Percentiles rank a stretch among this genome's conserved stretches.
These are phyloP conservation scores for Colletotrichum cordylinicola DNA, from an alignment of 2,329 filamentous ascomycete species.

Conservation along the genomic window DNA sequence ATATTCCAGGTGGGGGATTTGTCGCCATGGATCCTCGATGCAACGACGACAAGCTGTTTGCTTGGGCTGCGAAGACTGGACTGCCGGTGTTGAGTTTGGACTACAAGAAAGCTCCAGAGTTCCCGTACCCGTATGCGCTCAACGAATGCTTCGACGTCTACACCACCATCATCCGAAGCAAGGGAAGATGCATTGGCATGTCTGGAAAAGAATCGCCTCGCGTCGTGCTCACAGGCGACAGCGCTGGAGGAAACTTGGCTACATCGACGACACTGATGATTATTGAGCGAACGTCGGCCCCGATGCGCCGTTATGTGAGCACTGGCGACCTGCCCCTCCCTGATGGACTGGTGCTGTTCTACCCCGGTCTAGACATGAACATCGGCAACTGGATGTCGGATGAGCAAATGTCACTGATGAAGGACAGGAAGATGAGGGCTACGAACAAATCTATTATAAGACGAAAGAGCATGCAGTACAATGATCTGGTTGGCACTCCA, in stretches of 20 bases:
- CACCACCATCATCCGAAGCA: constrained; percentile 40
- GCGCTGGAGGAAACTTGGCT: constrained; percentile 54
- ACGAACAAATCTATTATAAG: constrained; percentile 81
- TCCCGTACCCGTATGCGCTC: constrained; percentile 52
- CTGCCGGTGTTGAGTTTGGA: constrained; percentile 91
- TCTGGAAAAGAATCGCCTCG: constrained; percentile 42
- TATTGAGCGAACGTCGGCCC: constrained; percentile 68
- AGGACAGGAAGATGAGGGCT: constrained; percentile 78
- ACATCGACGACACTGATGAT: constrained; percentile 87
- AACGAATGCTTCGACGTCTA: constrained; percentile 58
- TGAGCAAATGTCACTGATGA: constrained; percentile 94
- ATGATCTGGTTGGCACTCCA: constrained; percentile 81
- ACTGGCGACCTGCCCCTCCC: constrained; percentile 72
- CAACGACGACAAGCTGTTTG: constrained; percentile 91
- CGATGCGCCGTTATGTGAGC: constrained; percentile 59
- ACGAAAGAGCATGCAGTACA: constrained; percentile 89
- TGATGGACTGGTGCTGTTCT: constrained; percentile 83
- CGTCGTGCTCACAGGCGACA: constrained; percentile 53
- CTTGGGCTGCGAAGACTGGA: constrained; percentile 89
- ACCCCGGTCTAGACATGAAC: constrained; percentile 93
- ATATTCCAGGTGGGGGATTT: constrained; percentile 93
- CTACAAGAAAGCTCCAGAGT: constrained; percentile 67
- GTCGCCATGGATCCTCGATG: constrained; percentile 96
- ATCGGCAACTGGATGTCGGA: constrained; percentile 99
- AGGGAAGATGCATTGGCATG: constrained; percentile 49